These are phyloP conservation scores for Tephrocybe sp. DNA, from an alignment of 768 basidiomycete species.

Conservation along the genomic window DNA sequence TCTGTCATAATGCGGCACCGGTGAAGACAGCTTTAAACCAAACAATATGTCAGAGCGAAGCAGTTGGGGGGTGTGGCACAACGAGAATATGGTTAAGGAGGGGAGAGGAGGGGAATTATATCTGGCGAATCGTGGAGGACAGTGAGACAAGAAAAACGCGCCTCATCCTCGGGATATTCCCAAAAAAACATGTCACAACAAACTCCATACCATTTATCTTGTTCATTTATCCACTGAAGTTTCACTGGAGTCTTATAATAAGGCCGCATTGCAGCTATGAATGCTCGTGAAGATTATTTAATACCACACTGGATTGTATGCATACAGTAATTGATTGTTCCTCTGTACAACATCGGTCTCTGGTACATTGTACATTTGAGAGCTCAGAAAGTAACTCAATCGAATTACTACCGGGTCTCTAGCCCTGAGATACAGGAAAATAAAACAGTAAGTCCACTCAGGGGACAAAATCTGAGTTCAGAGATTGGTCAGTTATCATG, in stretches of 20 bases:
- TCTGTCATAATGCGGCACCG: conserved; percentile 35
- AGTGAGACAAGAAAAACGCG: conserved; percentile 16
- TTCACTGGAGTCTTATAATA: too few species aligned
- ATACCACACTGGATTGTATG: too few species aligned
- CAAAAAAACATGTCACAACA: conserved; percentile 15
- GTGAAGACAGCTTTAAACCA: conserved; percentile 1
- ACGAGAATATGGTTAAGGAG: background rate
- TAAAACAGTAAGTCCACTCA: too few species aligned
- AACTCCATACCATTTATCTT: background rate
- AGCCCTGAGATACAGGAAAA: too few species aligned
- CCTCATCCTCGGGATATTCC: conserved; percentile 4
- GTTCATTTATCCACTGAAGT: too few species aligned
- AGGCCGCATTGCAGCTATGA: too few species aligned
- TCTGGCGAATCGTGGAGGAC: conserved; percentile 8
- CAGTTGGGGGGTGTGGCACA: background rate
- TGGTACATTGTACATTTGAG: too few species aligned
- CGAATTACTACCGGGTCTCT: too few species aligned
- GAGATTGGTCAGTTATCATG: conserved; percentile 2
- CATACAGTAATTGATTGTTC: too few species aligned
- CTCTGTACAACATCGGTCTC: too few species aligned
- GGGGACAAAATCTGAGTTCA: conserved; percentile 26
- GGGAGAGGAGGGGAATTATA: conserved; percentile 2
- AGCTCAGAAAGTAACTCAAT: too few species aligned
- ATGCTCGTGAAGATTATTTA: too few species aligned
- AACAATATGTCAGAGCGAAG: background rate